Base-by-base conservation (phyloP, 108 stramenopile species). In the Hondaea fermentalgiana region DNA sequence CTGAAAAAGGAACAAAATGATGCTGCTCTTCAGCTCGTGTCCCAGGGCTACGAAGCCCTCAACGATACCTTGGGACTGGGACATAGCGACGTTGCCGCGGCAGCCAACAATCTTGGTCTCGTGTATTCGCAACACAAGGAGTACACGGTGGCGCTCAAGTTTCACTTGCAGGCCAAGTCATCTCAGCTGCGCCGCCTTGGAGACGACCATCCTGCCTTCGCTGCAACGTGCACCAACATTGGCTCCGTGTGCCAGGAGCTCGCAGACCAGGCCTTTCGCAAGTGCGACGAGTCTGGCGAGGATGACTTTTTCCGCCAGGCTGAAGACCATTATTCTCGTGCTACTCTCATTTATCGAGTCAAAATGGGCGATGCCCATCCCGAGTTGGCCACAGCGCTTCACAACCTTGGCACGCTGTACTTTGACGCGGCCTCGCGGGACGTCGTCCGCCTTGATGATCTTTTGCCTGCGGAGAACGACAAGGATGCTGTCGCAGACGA, bases 241-340 rank as follows among this genome's bases (percentile, higher is more conserved):
- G 72, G 72, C 5, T 83, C 72, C 44, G 72, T 83, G n/a, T 51
- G 72, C 47, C 72, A 83, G 49, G 72, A 83, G 49, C 49, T 83
- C 0, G 72, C 72, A 21, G 72, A 45, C n/a, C 47, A 45, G 23
- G 72, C 72, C 23, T 51, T 45, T 83, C 44, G 72, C 23, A 45
- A 51, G 44, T 19, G 49, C n/a, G 72, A 83, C 49, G 72, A 51
- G 44, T 5, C 10, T 10, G 72, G 49, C 23, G 72, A 83, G 49
- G 72, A 51, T 5, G 72, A 83, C 44, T 25, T 25, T 51, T 83
- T 83, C 72, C 47, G n/a, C 47, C 44, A 83, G 49, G 72, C 72
- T 16, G 47, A 83, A 21, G 49, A 51, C 47, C 72, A 83, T 21
- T 83, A 83, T 43, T 45, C 44, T 23, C 47, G 49, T 10, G 72